Evolutionary conservation across 495 filamentous ascomycete genomes (phyloP), one percentile per base, ranked within the genome.

Genomic region (Aspergillus hancockii): DNA sequence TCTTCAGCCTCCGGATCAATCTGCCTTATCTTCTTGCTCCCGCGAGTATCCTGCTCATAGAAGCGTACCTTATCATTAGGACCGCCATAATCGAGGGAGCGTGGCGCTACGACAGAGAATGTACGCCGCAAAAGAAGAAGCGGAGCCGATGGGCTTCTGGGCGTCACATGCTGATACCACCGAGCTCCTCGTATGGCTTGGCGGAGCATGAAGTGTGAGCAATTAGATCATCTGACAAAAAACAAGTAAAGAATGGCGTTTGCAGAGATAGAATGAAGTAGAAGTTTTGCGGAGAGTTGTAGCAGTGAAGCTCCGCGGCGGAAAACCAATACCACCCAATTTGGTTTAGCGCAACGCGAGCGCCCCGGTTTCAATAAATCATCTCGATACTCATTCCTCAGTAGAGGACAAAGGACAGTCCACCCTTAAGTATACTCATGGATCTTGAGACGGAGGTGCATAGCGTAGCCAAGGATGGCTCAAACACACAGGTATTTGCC

Each of bases 1-100:
- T 82, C 80, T 63, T 87, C 77, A 32, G 81, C 74, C 63, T 86
- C 81, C 59, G 81, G 82, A 55, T 81, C 68, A 53, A 83, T 60
- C 65, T 67, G 62, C 58, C 72, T 68, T 57, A 67, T 66, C 4
- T 53, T 69, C 49, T 73, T 73, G 60, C 75, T 76, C 18, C 60
- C 60, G 31, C 30, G 67, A 3, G 63, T 65, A 38, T 73, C 67
- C 54, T 78, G 75, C 65, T 80, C 77, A 59, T 69, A 80, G 46
- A 78, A 75, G n/a, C 52, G 72, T 47, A 80, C 63, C 60, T 78
- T 78, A 54, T 78, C 73, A 55, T 77, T 72, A 7, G 72, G 75
- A 45, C 73, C 77, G 66, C 71, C 75, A 62, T 66, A 74, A 50
- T 75, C 43, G 54, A 71, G 62, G 54, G 50, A 67, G 58, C 71